Evolutionary conservation across 805 yeast species (phyloP).

Genomic region (Ogataea neopini): DNA sequence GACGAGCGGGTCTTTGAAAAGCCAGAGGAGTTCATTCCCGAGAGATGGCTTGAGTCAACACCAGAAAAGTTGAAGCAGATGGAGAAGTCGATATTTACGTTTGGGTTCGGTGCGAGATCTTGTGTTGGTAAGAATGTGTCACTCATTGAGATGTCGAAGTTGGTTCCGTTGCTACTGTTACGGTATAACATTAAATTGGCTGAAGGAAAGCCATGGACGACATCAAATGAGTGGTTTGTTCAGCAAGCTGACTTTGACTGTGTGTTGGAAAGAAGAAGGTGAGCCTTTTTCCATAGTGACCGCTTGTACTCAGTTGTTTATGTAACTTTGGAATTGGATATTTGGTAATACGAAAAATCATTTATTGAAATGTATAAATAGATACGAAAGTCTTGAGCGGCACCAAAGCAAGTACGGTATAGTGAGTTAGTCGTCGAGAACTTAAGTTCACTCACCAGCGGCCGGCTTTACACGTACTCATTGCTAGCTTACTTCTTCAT

Average conservation of each 20-base stretch:
- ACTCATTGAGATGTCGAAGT: conserved; percentile 40
- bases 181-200: conserved; percentile 12
- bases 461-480: too few species aligned
- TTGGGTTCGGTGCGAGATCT: conserved; percentile 49
- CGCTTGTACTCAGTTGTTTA: too few species aligned
- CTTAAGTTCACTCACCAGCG: too few species aligned
- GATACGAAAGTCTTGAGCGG: too few species aligned
- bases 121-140: conserved; percentile 50
- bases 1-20: conserved; percentile 38
- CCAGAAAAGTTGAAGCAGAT: conserved; percentile 35
- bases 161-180: conserved; percentile 16
- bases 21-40: conserved; percentile 42
- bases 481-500: conserved; percentile 10
- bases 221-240: conserved; percentile 22
- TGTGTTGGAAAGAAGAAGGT: conserved; percentile 9
- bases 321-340: too few species aligned
- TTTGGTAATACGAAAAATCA: too few species aligned
- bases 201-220: conserved; percentile 11
- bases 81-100: conserved; percentile 42
- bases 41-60: conserved; percentile 41
- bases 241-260: conserved; percentile 16
- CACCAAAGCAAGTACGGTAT: too few species aligned
- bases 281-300: neutral
- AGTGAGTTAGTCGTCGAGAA: too few species aligned
- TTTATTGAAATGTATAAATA: too few species aligned